Base-by-base conservation (phyloP, 2,329 filamentous ascomycete species). In the Leptoxyphium fumago region DNA sequence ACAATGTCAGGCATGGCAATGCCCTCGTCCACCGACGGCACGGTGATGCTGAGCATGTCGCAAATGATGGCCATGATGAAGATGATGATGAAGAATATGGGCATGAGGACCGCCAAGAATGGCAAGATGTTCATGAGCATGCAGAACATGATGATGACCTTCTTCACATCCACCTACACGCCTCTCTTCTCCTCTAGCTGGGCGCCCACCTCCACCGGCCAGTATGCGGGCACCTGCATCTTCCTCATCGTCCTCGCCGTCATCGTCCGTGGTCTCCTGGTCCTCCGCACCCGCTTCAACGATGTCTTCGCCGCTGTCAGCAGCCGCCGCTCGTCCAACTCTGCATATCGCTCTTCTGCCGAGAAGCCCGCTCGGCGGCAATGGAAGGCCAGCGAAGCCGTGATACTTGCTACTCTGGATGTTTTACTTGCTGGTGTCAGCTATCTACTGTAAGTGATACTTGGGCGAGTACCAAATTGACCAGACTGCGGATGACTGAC, bases 211-310 rank as follows among this genome's bases (percentile, higher is more conserved):
- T 78, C 65, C 39, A 66, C 71, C 5, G 84, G 80, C 51, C 67
- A 74, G 49, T 95, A 94, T 63, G 84, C 84, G 2, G 88, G 78
- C 42, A 91, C 86, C 21, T 91, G 88, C 68, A 82, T 94, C 62
- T 94, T 95, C 66, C 73, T 95, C 45, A 79, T 94, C 58, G 52
- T 80, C 38, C 77, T 95, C 40, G 77, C 80, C 45, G 69, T 78
- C 46, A 54, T 80, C 39, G 78, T 82, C 57, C 83, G 87, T 42
- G 67, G 68, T 15, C 69, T 60, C 14, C 40, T 60, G 5, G 56
- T 55, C 2, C 5, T 57, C 0, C 40, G 57, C 21, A 39, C 44
- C 34, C 54, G 54, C 45, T 49, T 58, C 28, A 39, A 36, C 15
- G 32, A 36, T 9, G 32, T 36, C 13, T 15, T 36, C 42, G 2